phyloP scores from a whole-genome alignment of 2,329 filamentous ascomycete species.

The Pseudogymnoascus sp. region DNA sequence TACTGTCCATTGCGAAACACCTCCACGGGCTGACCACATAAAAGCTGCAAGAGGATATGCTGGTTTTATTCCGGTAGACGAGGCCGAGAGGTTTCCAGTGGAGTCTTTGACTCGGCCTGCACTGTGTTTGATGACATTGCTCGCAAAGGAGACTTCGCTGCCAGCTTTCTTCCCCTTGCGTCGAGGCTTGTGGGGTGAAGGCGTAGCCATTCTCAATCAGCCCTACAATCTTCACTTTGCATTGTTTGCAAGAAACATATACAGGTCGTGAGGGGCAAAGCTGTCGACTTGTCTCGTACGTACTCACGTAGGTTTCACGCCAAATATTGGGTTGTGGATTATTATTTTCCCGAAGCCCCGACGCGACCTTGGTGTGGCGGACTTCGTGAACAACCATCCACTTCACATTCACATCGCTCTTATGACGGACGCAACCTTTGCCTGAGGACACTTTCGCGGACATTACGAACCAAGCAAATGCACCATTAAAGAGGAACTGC shows the following conservation, averaged over 20 bases:
- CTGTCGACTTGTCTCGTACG: not conserved
- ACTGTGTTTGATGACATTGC: slow-evolving; percentile 21
- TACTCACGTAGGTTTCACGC: not conserved
- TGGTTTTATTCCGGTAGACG: slow-evolving; percentile 40
- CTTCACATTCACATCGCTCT: slow-evolving; percentile 1
- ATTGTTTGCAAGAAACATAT: not conserved
- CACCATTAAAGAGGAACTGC: not conserved
- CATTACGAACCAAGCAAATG: not conserved
- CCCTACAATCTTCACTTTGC: not conserved
- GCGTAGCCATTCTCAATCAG: slow-evolving; percentile 26
- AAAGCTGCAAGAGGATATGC: slow-evolving; percentile 90
- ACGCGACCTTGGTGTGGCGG: slow-evolving; percentile 1
- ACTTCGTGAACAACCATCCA: not conserved
- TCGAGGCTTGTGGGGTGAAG: slow-evolving; percentile 51
- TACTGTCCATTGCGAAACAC: slow-evolving; percentile 81
- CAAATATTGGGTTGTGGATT: not conserved
- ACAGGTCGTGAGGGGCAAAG: not conserved
- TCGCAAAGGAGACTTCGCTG: slow-evolving; percentile 27
- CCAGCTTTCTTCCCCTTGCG: slow-evolving; percentile 47
- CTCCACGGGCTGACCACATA: slow-evolving; percentile 78
- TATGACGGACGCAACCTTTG: not conserved
- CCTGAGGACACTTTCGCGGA: not conserved
- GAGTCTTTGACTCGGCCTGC: slow-evolving; percentile 2
- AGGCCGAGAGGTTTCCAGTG: not conserved
- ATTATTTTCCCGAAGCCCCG: not conserved